These are phyloP conservation scores for Colletotrichum spinosum DNA, from an alignment of 2,329 filamentous ascomycete genomes.

Conservation along the genomic window DNA sequence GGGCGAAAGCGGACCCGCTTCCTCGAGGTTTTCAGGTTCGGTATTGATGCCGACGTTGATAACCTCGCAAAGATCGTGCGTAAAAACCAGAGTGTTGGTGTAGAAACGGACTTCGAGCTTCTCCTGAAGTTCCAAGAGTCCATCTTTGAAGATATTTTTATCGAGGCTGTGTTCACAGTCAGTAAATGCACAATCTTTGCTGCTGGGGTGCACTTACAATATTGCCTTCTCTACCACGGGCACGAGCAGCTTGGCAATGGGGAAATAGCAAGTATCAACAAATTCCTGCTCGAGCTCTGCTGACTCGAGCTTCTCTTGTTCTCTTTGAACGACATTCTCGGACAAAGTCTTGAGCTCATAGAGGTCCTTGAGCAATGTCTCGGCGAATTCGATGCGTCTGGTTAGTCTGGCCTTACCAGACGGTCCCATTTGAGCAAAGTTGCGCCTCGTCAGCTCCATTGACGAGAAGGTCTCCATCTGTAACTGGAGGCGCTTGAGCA, in stretches of 20 bases:
- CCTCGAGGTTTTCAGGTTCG: slow-evolving; percentile 45
- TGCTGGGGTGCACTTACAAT: slow-evolving; percentile 69
- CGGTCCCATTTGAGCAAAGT: slow-evolving; percentile 95
- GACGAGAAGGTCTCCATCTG: slow-evolving; percentile 97
- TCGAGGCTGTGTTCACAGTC: slow-evolving; percentile 66
- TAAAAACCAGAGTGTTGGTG: slow-evolving; percentile 67
- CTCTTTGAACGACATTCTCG: slow-evolving; percentile 78
- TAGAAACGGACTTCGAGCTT: slow-evolving; percentile 69
- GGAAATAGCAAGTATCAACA: slow-evolving; percentile 92
- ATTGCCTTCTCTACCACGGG: slow-evolving; percentile 85
- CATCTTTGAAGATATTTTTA: slow-evolving; percentile 68
- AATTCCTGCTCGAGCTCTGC: slow-evolving; percentile 81
- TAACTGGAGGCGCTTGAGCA: slow-evolving; percentile 92
- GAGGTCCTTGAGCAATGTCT: slow-evolving; percentile 80
- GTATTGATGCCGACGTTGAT: slow-evolving; percentile 65
- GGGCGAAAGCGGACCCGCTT: slow-evolving; percentile 55
- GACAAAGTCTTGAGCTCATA: slow-evolving; percentile 79
- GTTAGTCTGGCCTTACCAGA: slow-evolving; percentile 82
- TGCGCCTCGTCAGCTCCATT: slow-evolving; percentile 94
- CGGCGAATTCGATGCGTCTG: slow-evolving; percentile 89
- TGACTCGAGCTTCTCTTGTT: slow-evolving; percentile 81
- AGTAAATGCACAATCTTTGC: slow-evolving; percentile 46
- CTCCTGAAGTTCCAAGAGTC: slow-evolving; percentile 61
- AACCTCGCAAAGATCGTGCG: slow-evolving; percentile 65
- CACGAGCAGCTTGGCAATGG: slow-evolving; percentile 79